Evolutionary conservation across 1,139 yeast genomes (phyloP), one percentile per base, ranked within the genome.

Genomic region (Entelexis paramagnoliae): DNA sequence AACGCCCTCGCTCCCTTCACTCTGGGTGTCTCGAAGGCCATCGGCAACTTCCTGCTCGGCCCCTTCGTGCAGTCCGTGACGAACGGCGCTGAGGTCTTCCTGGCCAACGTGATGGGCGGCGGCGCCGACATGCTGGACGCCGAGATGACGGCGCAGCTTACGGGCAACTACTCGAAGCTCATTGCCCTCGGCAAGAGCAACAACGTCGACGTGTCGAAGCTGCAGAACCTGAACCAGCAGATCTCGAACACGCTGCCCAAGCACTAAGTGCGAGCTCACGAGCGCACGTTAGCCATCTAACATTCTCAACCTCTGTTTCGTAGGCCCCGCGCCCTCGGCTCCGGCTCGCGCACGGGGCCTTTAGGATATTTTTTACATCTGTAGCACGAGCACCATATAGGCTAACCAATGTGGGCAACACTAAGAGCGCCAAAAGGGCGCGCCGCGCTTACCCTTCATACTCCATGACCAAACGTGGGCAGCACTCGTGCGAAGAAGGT

Each of bases 11-110:
- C 60, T 19, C 64, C 65, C 29, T 22, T 60, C 47, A 60, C 65
- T 22, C 51, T 56, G 32, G 66, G 66, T n/a, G 45, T 59, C 22
- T 57, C 66, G 20, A 53, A 61, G 40, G 56, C 57, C 7, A 58
- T 61, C 20, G 60, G 59, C 17, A 54, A 55, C 47, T 52, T 60
- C 41, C 56, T 64, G 13, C 55, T 59, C 22, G 67, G 67, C 14
- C 67, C 68, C 17, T 60, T 62, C 40, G 64, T 64, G 48, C 65
- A 64, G 54, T 60, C 66, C 11, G 52, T 64, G n/a, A 64, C 65
- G 46, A 66, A 64, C 55, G 67, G 67, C 32, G 61, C 63, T 13
- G 66, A 64, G 55, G 66, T 63, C 1, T 53, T 64, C n/a, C 51
- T 63, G 6, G 63, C 65, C 35, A 60, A 62, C 41, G 56, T 61